Evolutionary conservation across 2,329 filamentous ascomycete genomes (phyloP), one percentile per base, ranked within the genome.

Genomic region (Dryadomyces quercivorus): DNA sequence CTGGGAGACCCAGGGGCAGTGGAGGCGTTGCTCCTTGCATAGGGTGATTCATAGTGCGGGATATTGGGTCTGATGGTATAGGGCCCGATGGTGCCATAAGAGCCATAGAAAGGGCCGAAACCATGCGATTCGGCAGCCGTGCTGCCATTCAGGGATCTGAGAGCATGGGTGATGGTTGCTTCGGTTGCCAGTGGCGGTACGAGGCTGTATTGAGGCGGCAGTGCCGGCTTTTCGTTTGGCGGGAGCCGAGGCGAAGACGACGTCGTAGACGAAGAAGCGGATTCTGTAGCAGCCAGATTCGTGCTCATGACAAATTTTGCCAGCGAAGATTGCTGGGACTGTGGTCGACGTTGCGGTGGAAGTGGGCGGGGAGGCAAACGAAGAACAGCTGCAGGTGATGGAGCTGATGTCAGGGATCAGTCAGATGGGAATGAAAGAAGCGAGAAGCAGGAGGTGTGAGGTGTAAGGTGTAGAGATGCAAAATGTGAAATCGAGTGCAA

Each of bases 1-100:
- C 78, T 72, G 49, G 79, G 79, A 26, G 79, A 82, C 38, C 69
- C 75, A 43, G 78, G 77, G 15, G 78, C 78, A 43, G 79, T 82
- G 7, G 79, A 82, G 16, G 74, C 73, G 56, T 78, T 72, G 63
- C 78, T 82, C 58, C 75, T 73, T 54, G 76, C 72, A 60, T 78
- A 75, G 20, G 77, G 75, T 47, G 78, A 78, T 60, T 78, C 77
- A 53, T 77, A 76, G 42, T 65, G 56, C 52, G 64, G 56, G 21
- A 59, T 56, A 55, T 55, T 59, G 58, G 63, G 62, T 49, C 65
- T 64, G 43, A 66, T 64, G 58, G 64, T 64, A 45, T 67, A 58
- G 18, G 63, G 56, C 31, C 48, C 52, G 49, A 60, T 54, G 48
- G 56, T 58, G 52, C 59, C 59, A 52, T 72, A n/a, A 42, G 16